Evolutionary conservation across 805 yeast species (phyloP).

Genomic region (Yarrowia phangngaensis): DNA sequence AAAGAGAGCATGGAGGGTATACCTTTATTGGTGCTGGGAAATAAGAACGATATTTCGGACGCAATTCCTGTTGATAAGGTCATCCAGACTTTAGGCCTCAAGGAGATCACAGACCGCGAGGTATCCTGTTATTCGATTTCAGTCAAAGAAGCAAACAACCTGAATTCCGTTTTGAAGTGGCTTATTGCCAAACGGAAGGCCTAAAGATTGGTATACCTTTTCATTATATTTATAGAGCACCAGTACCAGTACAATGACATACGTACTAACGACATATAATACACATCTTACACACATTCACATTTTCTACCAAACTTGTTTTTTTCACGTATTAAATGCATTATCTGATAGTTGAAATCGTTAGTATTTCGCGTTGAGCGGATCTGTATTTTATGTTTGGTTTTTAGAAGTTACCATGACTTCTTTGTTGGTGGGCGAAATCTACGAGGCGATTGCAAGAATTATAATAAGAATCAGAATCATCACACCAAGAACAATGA

Average conservation of each 20-base stretch:
- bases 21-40: constrained; percentile 40
- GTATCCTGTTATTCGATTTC: constrained; percentile 41
- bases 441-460: constrained; percentile 35
- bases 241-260: background rate
- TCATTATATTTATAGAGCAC: constrained; percentile 3
- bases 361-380: constrained; percentile 24
- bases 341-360: constrained; percentile 26
- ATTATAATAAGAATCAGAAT: constrained; percentile 58
- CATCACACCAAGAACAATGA: constrained; percentile 58
- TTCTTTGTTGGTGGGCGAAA: background rate
- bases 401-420: too few relatives aligned
- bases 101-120: constrained; percentile 37
- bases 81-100: constrained; percentile 37
- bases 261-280: too few relatives aligned
- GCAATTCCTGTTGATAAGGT: constrained; percentile 38
- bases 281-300: too few relatives aligned
- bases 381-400: constrained; percentile 1
- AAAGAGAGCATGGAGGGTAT: constrained; percentile 38
- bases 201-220: background rate
- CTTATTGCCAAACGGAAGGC: constrained; percentile 40
- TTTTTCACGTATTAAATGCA: constrained; percentile 2
- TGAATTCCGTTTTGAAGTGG: constrained; percentile 41
- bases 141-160: constrained; percentile 39
- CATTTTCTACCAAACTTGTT: too few relatives aligned
- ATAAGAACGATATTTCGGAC: constrained; percentile 39